A percentile compares a stretch with the other conserved stretches of the same genome.
phyloP scores from a whole-genome alignment of 108 stramenopile species.

The Seminavis robusta region DNA sequence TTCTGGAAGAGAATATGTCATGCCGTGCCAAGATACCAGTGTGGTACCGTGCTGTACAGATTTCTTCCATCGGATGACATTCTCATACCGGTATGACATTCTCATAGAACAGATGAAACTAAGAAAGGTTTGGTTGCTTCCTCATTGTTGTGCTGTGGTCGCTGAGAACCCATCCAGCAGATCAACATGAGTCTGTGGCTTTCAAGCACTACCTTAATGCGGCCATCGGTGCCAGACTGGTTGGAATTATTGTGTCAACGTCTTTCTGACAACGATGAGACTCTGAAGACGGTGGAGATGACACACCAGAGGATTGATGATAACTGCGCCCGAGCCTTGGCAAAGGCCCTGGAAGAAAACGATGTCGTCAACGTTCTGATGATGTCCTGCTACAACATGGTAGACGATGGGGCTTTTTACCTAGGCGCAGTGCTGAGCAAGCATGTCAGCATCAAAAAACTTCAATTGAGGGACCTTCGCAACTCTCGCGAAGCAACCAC shows the following conservation, averaged over 20 bases:
- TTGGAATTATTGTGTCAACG: slow-evolving; percentile 19
- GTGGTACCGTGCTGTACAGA: too few species aligned
- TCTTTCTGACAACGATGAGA: slow-evolving; percentile 10
- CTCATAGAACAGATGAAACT: too few species aligned
- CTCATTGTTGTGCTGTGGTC: too few species aligned
- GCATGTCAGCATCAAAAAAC: slow-evolving; percentile 5
- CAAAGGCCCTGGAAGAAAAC: slow-evolving; percentile 10
- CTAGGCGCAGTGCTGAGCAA: slow-evolving; percentile 3
- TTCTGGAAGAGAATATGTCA: too few species aligned
- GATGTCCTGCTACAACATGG: slow-evolving; percentile 12
- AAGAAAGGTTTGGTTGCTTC: too few species aligned
- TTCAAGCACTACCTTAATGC: too few species aligned
- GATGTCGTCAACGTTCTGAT: background rate
- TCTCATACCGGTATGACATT: too few species aligned
- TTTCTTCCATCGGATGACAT: too few species aligned
- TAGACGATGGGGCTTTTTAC: slow-evolving; percentile 20
- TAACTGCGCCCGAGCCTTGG: background rate
- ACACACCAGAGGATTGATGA: slow-evolving; percentile 17
- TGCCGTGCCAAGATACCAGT: too few species aligned
- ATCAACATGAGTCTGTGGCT: too few species aligned
- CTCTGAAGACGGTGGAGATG: slow-evolving; percentile 10
- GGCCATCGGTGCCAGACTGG: too few species aligned
- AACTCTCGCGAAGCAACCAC: slow-evolving; percentile 7
- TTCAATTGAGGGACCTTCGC: slow-evolving; percentile 20
- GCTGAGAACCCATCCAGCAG: too few species aligned